Base-by-base conservation (phyloP, 2,329 filamentous ascomycete species). In the Diaporthe helianthi region DNA sequence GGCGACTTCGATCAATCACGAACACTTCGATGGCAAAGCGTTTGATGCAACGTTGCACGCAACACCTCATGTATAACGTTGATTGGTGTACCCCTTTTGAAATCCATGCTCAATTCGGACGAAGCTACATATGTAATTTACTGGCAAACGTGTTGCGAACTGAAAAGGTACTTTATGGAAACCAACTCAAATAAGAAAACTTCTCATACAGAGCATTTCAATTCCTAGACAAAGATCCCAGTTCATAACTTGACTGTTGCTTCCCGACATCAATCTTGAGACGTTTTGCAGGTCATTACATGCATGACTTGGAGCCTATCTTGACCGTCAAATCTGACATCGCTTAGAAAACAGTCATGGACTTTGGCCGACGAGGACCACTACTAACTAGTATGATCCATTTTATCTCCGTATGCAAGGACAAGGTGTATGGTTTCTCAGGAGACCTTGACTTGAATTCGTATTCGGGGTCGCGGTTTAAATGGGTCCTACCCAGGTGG, bases 11-110 rank as follows among this genome's bases (percentile, higher is more conserved):
- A 22, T 61, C 55, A 33, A 33, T 8, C 41, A 61, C 19, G 55
- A 61, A 13, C 55, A 47, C 26, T 61, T 61, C 26, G 41, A 61
- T 33, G 26, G 55, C 26, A 61, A 61, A 61, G 55, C 26, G 8
- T 47, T 47, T 13, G 41, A 61, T 24, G 33, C 41, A 13, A 47
- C 55, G 6, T 22, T 41, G 3, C 31, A 24, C 7, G 19, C 19
- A n/a, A 29, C 24, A 33, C 55, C 19, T 61, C 41, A 10, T 47
- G 55, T 47, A 12, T 61, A n/a, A 47, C n/a, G n/a, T n/a, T n/a
- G n/a, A n/a, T n/a, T 17, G 24, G 4, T 46, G 6, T 31, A 9
- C 0, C 1, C 19, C n/a, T n/a, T 22, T 26, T 15, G 36, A 12
- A 13, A 15, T 15, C 36, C 1, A 36, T 12, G 36, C 36, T n/a